Evolutionary conservation across 768 basidiomycete genomes (phyloP).

Genomic region (Termitomyces sp.): DNA sequence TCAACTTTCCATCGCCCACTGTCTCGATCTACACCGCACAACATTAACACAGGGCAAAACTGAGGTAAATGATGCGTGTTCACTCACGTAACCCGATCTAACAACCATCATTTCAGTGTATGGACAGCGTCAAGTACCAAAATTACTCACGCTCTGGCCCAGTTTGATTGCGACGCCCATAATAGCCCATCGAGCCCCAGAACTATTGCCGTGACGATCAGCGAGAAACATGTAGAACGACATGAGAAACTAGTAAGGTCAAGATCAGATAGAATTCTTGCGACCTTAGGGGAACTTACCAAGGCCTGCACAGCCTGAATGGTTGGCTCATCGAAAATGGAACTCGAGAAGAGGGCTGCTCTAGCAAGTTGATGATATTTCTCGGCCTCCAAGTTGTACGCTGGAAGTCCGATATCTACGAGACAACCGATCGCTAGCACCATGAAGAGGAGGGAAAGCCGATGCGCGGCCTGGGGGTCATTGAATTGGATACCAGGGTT

Average conservation of each 20-base stretch:
- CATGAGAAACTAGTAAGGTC: constrained; percentile 51
- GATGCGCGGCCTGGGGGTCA: constrained; percentile 50
- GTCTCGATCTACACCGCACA: constrained; percentile 48
- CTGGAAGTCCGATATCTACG: constrained; percentile 47
- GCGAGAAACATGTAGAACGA: constrained; percentile 63
- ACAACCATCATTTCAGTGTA: constrained; percentile 1
- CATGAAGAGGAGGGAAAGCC: constrained; percentile 60
- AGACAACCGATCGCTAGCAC: constrained; percentile 61
- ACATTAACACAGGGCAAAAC: constrained; percentile 3
- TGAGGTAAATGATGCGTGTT: not conserved
- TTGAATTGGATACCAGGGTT: constrained; percentile 37
- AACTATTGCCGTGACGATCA: constrained; percentile 61
- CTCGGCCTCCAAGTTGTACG: constrained; percentile 63
- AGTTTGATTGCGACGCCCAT: constrained; percentile 68
- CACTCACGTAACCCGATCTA: constrained; percentile 68
- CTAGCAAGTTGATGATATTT: constrained; percentile 65
- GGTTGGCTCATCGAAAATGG: constrained; percentile 64
- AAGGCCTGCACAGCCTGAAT: constrained; percentile 62
- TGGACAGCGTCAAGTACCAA: constrained; percentile 7
- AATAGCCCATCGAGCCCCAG: constrained; percentile 60
- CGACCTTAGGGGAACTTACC: constrained; percentile 30
- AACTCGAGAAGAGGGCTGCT: constrained; percentile 57
- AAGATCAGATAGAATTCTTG: constrained; percentile 11
- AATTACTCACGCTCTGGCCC: constrained; percentile 56
- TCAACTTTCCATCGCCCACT: constrained; percentile 65